Conservation (phyloP, 129 eudicot genomes). For the Tagetes erecta region DNA sequence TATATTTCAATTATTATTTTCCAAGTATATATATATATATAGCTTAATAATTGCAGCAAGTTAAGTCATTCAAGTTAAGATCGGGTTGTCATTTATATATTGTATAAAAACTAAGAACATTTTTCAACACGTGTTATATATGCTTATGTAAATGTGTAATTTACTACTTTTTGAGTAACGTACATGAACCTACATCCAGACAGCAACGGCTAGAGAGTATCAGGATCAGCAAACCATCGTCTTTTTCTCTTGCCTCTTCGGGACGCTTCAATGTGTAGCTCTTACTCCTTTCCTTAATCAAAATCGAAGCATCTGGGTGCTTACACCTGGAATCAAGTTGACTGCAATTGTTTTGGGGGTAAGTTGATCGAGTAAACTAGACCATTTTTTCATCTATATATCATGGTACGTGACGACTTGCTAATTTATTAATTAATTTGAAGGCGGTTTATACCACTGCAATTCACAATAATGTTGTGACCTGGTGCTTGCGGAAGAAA, state of each 20-base stretch:
- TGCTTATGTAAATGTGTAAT: too few species aligned
- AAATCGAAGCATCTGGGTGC: constrained; percentile 24
- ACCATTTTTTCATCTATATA: too few species aligned
- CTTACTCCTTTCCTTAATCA: constrained; percentile 14
- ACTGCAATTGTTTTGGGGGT: constrained; percentile 20
- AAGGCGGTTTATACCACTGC: constrained; percentile 21
- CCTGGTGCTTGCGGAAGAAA: constrained; percentile 36
- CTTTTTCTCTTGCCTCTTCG: constrained; percentile 27
- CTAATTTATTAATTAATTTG: background rate
- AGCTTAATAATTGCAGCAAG: too few species aligned
- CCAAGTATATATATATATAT: too few species aligned
- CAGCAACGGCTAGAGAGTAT: constrained; percentile 19
- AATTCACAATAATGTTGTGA: constrained; percentile 1
- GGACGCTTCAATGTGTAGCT: constrained; percentile 13
- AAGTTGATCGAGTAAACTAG: background rate
- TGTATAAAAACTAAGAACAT: too few species aligned
- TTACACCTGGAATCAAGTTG: constrained; percentile 20
- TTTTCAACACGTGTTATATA: too few species aligned
- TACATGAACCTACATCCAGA: background rate
- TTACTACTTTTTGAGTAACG: too few species aligned
- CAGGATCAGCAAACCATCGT: constrained; percentile 25
- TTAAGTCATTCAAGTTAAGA: too few species aligned
- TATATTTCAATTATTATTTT: too few species aligned
- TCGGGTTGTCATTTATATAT: too few species aligned
- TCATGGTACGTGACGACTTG: too few species aligned